Conservation (phyloP, 352 stramenopile species). For the Elongisporangium senticosum region DNA sequence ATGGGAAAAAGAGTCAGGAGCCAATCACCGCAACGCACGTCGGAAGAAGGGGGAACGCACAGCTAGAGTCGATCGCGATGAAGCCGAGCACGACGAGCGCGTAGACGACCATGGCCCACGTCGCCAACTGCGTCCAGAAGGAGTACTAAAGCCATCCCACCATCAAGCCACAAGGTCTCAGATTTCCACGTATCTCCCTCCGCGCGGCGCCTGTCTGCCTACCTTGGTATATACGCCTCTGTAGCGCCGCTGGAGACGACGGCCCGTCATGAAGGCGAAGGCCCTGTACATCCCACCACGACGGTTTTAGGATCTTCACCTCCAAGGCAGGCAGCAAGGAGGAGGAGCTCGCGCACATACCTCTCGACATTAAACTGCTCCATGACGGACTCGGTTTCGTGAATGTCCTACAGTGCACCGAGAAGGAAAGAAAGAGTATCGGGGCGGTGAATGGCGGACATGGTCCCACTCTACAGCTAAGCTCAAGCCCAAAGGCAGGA, state of each 20-base stretch:
- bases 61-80: slow-evolving; percentile 21
- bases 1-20: slow-evolving; percentile 1
- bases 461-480: background rate
- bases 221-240: slow-evolving; percentile 50
- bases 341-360: background rate
- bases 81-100: slow-evolving; percentile 39
- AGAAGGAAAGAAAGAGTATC: background rate
- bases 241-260: slow-evolving; percentile 46
- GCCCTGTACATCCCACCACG: slow-evolving; percentile 8
- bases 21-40: background rate
- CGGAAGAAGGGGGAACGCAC: slow-evolving; percentile 8
- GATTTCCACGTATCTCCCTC: background rate
- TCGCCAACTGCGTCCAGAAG: slow-evolving; percentile 39
- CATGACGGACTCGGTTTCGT: background rate
- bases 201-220: background rate
- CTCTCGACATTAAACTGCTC: background rate
- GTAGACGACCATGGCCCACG: slow-evolving; percentile 49
- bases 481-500: no score
- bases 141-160: slow-evolving; percentile 17
- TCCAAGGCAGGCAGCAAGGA: background rate
- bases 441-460: no score
- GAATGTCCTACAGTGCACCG: background rate
- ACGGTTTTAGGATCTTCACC: background rate
- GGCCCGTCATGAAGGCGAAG: slow-evolving; percentile 53
- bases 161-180: background rate